Evolutionary conservation across 306 rosid species (phyloP).

Genomic region (Psophocarpus tetragonolobus): DNA sequence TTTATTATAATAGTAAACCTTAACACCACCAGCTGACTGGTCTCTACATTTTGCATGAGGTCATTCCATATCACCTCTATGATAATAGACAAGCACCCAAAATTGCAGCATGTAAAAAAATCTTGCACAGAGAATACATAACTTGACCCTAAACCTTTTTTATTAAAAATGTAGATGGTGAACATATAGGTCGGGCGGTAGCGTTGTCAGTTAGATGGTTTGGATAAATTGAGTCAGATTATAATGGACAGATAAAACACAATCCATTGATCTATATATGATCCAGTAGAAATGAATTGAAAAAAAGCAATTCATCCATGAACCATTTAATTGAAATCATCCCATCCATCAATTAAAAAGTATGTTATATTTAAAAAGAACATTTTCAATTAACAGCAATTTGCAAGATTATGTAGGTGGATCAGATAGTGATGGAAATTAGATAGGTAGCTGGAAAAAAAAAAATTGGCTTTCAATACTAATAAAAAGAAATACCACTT

Average conservation of each 20-base stretch:
- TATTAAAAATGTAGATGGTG: neutral
- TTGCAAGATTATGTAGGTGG: neutral
- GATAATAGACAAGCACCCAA: slow-evolving; percentile 4
- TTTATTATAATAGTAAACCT: neutral
- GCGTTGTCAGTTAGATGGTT: neutral
- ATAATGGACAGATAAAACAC: neutral
- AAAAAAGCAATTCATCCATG: neutral
- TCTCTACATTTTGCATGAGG: neutral
- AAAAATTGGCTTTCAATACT: neutral
- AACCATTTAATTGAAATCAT: no score
- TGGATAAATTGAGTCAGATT: neutral
- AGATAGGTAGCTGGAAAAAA: neutral
- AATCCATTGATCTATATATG: neutral
- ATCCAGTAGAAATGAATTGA: neutral
- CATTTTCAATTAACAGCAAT: neutral
- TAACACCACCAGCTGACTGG: neutral
- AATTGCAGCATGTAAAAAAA: slow-evolving; percentile 11
- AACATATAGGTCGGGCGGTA: neutral
- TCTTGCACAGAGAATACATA: neutral
- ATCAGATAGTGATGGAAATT: neutral
- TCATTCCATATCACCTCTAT: slow-evolving; percentile 12
- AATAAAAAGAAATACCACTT: neutral
- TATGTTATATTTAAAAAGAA: neutral
- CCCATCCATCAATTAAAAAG: neutral
- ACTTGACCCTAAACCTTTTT: neutral